Evolutionary conservation across 2,329 filamentous ascomycete genomes (phyloP).

Genomic region (Herpotrichia juniperi): DNA sequence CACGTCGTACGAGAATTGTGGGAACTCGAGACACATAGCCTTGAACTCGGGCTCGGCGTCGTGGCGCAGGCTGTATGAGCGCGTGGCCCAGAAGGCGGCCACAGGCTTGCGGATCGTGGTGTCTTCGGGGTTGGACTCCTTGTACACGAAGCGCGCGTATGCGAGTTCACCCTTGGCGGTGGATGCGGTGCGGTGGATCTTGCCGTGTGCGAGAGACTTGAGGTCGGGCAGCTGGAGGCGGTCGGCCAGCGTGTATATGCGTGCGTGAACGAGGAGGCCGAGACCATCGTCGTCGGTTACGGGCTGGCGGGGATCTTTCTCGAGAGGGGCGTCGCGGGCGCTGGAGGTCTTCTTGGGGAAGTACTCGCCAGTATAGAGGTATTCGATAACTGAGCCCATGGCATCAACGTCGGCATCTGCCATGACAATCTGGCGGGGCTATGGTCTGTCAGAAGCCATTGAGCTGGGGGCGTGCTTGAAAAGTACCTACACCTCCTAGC

Average conservation of each 20-base stretch:
- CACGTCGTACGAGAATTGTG: slow-evolving; percentile 92
- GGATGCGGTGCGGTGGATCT: slow-evolving; percentile 90
- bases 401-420: slow-evolving; percentile 72
- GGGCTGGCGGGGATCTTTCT: slow-evolving; percentile 70
- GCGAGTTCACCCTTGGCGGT: slow-evolving; percentile 89
- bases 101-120: slow-evolving; percentile 78
- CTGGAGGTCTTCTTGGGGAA: slow-evolving; percentile 70
- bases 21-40: slow-evolving; percentile 82
- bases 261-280: slow-evolving; percentile 86
- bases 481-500: slow-evolving; percentile 61
- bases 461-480: slow-evolving; percentile 13
- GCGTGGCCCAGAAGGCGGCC: slow-evolving; percentile 87
- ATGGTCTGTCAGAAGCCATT: not conserved
- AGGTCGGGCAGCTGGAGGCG: slow-evolving; percentile 71
- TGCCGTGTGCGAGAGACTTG: slow-evolving; percentile 78
- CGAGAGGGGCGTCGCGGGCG: slow-evolving; percentile 69
- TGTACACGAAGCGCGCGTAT: slow-evolving; percentile 90
- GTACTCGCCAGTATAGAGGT: slow-evolving; percentile 85
- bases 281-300: slow-evolving; percentile 76
- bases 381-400: slow-evolving; percentile 80
- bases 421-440: slow-evolving; percentile 73
- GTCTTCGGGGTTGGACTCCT: slow-evolving; percentile 73
- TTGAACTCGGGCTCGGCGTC: slow-evolving; percentile 89
- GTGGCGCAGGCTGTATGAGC: slow-evolving; percentile 79
- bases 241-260: slow-evolving; percentile 86